A percentile compares a stretch with the other conserved stretches of the same genome.
phyloP scores from a whole-genome alignment of 306 rosid genomes.

The Sechiopsis laciniata region DNA sequence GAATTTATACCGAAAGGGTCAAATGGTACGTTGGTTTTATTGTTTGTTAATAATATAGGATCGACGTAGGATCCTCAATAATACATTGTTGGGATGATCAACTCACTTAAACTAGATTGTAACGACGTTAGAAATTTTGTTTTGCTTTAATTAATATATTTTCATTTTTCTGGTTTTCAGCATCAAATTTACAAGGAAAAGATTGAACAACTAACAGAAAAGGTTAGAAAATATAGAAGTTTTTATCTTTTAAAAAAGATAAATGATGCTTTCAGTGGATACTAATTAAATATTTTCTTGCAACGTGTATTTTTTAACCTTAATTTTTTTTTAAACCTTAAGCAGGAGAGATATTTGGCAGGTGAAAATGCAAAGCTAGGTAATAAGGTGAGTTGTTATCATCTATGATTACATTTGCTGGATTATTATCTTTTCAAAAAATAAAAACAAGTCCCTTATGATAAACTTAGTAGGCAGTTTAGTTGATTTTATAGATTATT shows the following conservation, averaged over 20 bases:
- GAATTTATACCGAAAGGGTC: too few relatives aligned
- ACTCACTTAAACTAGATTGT: too few relatives aligned
- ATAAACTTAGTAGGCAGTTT: too few relatives aligned
- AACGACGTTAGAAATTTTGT: not conserved
- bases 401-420: not conserved
- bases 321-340: not conserved
- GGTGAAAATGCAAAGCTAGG: conserved; percentile 44
- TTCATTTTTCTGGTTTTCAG: conserved; percentile 26
- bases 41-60: too few relatives aligned
- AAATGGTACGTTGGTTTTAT: too few relatives aligned
- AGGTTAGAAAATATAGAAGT: conserved; percentile 24
- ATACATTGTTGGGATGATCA: too few relatives aligned
- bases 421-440: not conserved
- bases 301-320: not conserved
- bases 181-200: conserved; percentile 35
- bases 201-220: conserved; percentile 41
- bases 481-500: too few relatives aligned
- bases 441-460: not conserved
- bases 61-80: too few relatives aligned
- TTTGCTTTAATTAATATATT: too few relatives aligned
- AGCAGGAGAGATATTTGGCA: conserved; percentile 42
- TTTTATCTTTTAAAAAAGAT: too few relatives aligned
- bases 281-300: not conserved
- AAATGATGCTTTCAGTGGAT: not conserved
- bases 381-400: conserved; percentile 40